phyloP scores from a whole-genome alignment of 2,329 filamentous ascomycete genomes.

The Xylariaceae sp. region DNA sequence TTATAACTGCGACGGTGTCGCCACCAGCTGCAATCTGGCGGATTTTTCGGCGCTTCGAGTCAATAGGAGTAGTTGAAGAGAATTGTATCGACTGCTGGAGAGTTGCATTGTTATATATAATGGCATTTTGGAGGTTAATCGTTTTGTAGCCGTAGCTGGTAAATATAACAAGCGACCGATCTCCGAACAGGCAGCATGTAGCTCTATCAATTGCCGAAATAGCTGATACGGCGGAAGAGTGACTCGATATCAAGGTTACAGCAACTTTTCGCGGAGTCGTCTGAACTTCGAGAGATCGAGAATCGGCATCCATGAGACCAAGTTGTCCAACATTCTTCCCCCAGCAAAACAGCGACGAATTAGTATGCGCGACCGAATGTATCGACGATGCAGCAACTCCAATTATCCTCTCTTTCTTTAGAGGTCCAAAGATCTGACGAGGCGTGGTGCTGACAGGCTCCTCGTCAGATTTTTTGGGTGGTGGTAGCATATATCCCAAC shows the following conservation, averaged over 20 bases:
- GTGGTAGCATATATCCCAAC: slow-evolving; percentile 75
- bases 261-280: slow-evolving; percentile 79
- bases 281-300: slow-evolving; percentile 83
- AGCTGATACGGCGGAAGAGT: slow-evolving; percentile 61
- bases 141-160: slow-evolving; percentile 96
- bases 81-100: slow-evolving; percentile 52
- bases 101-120: slow-evolving; percentile 66
- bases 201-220: slow-evolving; percentile 88
- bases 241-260: slow-evolving; percentile 68
- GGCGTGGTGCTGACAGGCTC: slow-evolving; percentile 78
- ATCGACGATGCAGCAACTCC: slow-evolving; percentile 85
- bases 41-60: slow-evolving; percentile 63
- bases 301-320: slow-evolving; percentile 91
- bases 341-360: slow-evolving; percentile 81
- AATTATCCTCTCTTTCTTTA: slow-evolving; percentile 79
- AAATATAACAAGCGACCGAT: slow-evolving; percentile 87
- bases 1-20: slow-evolving; percentile 86
- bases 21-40: slow-evolving; percentile 76
- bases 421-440: slow-evolving; percentile 82
- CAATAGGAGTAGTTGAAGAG: slow-evolving; percentile 62
- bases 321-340: slow-evolving; percentile 94
- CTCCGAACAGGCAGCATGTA: slow-evolving; percentile 79
- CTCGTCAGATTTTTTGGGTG: slow-evolving; percentile 65
- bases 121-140: slow-evolving; percentile 71
- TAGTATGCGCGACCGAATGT: slow-evolving; percentile 86